These are phyloP conservation scores for Chenopodium album DNA, from an alignment of 148 eudicot genomes.

Conservation along the genomic window DNA sequence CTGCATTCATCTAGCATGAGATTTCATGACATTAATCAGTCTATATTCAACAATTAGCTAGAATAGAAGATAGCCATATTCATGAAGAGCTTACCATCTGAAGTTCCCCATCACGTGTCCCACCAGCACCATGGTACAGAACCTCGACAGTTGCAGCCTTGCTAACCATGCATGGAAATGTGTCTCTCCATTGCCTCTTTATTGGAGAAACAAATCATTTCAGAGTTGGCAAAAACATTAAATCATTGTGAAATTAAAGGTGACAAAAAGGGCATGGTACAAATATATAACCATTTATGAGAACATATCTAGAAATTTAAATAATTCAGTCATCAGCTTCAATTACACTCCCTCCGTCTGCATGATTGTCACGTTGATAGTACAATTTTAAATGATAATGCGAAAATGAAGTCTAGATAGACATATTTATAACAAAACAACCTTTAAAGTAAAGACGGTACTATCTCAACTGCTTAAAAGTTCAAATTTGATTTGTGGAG, in stretches of 20 bases:
- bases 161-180: conserved; percentile 60
- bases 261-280: background rate
- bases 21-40: conserved; percentile 8
- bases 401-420: no score
- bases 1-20: conserved; percentile 36
- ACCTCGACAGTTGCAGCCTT: conserved; percentile 45
- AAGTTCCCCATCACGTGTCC: conserved; percentile 59
- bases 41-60: background rate
- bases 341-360: no score
- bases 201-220: conserved; percentile 7
- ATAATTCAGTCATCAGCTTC: background rate
- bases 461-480: background rate
- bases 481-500: background rate
- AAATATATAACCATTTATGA: no score
- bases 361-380: no score
- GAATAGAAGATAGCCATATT: background rate
- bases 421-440: background rate
- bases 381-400: no score
- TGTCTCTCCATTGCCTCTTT: conserved; percentile 64
- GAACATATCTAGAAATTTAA: background rate
- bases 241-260: background rate
- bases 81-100: conserved; percentile 54
- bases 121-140: conserved; percentile 46
- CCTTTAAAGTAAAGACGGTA: background rate
- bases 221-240: background rate